These are phyloP conservation scores for Podaxis pistillaris DNA, from an alignment of 768 basidiomycete species.

Conservation along the genomic window DNA sequence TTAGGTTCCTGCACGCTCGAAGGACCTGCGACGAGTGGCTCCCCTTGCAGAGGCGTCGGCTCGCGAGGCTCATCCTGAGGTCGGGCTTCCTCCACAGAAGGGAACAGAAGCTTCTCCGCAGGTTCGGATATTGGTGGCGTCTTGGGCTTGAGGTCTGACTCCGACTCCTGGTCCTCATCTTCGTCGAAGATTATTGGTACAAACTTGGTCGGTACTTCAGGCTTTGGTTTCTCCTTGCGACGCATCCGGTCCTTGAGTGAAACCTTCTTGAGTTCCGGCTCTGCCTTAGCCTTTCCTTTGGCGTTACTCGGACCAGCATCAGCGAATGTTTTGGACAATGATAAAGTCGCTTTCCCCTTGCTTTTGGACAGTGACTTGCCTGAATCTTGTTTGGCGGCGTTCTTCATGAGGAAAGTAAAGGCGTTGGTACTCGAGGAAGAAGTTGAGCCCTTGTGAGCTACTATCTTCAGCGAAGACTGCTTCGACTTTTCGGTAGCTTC, in stretches of 20 bases:
- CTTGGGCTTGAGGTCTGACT: neutral
- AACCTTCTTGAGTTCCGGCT: slow-evolving; percentile 24
- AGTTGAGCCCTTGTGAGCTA: neutral
- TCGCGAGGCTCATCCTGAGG: neutral
- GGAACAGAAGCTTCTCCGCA: neutral
- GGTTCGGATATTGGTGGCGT: neutral
- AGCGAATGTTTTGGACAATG: neutral
- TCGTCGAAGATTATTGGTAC: slow-evolving; percentile 27
- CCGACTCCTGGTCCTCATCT: slow-evolving; percentile 24
- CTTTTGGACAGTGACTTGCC: slow-evolving; percentile 16
- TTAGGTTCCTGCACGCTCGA: neutral
- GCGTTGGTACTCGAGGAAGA: slow-evolving; percentile 1
- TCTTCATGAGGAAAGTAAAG: slow-evolving; percentile 11
- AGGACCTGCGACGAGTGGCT: neutral
- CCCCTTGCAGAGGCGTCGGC: neutral
- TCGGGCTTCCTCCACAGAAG: neutral
- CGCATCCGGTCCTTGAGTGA: slow-evolving; percentile 21
- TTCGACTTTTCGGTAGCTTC: neutral
- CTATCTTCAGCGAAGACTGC: slow-evolving; percentile 6
- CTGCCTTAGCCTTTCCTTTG: slow-evolving; percentile 36
- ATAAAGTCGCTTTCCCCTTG: slow-evolving; percentile 16
- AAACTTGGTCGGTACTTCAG: slow-evolving; percentile 21
- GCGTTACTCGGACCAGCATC: slow-evolving; percentile 20
- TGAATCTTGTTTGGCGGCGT: slow-evolving; percentile 4
- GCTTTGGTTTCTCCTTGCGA: slow-evolving; percentile 21